Percentiles rank a stretch among this genome's conserved stretches.
Evolutionary conservation across 2,329 filamentous ascomycete genomes (phyloP).

Genomic region (Monilinia aucupariae): DNA sequence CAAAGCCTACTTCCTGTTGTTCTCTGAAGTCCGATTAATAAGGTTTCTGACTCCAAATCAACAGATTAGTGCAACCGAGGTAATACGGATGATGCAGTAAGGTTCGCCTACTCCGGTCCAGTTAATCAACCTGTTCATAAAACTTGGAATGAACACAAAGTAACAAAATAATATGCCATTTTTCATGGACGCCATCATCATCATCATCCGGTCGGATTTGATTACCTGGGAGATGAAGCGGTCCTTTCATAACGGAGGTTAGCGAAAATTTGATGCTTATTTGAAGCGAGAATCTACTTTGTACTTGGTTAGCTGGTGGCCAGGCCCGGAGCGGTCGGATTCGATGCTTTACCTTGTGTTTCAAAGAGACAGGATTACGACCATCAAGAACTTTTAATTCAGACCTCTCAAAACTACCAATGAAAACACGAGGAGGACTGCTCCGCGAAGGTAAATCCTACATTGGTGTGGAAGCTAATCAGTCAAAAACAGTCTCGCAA

Average conservation of each 20-base stretch:
- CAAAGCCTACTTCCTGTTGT: no score
- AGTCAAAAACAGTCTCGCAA: slow-evolving; percentile 3
- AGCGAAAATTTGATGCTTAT: slow-evolving; percentile 18
- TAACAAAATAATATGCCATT: not conserved
- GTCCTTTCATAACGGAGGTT: slow-evolving; percentile 27
- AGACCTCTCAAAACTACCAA: slow-evolving; percentile 22
- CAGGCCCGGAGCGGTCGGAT: slow-evolving; percentile 16
- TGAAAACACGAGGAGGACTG: not conserved
- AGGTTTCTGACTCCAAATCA: not conserved
- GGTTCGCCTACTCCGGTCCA: not conserved
- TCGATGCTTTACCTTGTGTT: slow-evolving; percentile 21
- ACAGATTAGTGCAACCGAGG: not conserved
- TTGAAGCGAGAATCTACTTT: slow-evolving; percentile 12
- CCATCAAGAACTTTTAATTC: slow-evolving; percentile 8
- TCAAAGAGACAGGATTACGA: slow-evolving; percentile 23
- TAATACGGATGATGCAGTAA: not conserved
- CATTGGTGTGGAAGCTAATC: slow-evolving; percentile 4
- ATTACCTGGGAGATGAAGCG: slow-evolving; percentile 21
- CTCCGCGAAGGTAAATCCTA: slow-evolving; percentile 1
- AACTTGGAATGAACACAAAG: slow-evolving; percentile 5
- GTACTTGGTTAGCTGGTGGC: slow-evolving; percentile 16
- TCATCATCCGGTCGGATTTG: slow-evolving; percentile 7
- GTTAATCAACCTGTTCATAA: not conserved
- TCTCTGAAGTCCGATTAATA: not conserved
- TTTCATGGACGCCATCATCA: slow-evolving; percentile 8